These are phyloP conservation scores for Penicillium longicatenatum DNA, from an alignment of 495 filamentous ascomycete genomes.

Conservation along the genomic window DNA sequence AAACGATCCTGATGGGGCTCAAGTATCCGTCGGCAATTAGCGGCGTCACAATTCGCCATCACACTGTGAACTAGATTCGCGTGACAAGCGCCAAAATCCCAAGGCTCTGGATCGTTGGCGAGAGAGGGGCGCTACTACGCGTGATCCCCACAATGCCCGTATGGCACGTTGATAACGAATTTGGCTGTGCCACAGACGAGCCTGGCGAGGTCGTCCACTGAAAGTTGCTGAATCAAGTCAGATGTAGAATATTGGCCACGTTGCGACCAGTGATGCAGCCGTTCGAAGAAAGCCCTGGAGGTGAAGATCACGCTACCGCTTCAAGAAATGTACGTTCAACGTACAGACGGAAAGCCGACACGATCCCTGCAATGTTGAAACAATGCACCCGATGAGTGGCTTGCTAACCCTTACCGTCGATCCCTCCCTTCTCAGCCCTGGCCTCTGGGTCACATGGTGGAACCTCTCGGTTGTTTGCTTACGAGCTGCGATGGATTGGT, in stretches of 20 bases:
- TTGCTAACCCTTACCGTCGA: slow-evolving; percentile 8
- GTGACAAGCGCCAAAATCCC: background rate
- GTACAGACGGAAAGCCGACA: background rate
- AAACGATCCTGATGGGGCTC: background rate
- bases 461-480: background rate
- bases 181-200: background rate
- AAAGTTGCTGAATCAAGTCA: too few species aligned
- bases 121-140: background rate
- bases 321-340: background rate
- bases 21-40: background rate
- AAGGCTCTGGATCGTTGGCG: slow-evolving; percentile 1
- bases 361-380: background rate
- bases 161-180: background rate
- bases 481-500: background rate
- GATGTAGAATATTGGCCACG: too few species aligned
- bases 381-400: background rate
- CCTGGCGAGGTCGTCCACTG: background rate
- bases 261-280: background rate
- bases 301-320: background rate
- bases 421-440: background rate
- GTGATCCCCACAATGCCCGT: background rate
- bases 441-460: background rate
- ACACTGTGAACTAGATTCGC: background rate
- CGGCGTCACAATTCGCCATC: too few species aligned
- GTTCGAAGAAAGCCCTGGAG: background rate